Evolutionary conservation across 2,329 filamentous ascomycete genomes (phyloP).

Genomic region (Colletotrichum salicis): DNA sequence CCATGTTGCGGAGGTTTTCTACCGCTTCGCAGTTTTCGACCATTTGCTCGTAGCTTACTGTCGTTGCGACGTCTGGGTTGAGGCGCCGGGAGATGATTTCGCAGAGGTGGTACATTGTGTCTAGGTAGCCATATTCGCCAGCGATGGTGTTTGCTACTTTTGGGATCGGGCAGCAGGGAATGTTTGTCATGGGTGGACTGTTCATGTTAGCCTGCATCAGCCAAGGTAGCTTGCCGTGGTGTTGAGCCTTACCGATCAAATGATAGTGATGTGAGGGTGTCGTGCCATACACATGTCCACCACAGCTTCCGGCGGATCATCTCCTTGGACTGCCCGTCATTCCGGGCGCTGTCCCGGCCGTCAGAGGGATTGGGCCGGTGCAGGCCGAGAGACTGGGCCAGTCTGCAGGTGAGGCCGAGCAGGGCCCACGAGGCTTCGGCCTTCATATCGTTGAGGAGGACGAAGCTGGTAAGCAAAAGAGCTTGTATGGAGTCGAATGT

Average conservation of each 20-base stretch:
- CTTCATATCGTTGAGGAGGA: conserved; percentile 76
- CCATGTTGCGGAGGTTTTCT: conserved; percentile 61
- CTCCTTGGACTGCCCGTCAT: conserved; percentile 62
- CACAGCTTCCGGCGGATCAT: conserved; percentile 66
- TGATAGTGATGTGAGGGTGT: conserved; percentile 72
- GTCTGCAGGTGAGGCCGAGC: conserved; percentile 70
- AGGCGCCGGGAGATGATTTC: conserved; percentile 68
- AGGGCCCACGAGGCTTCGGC: conserved; percentile 75
- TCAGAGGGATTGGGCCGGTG: conserved; percentile 61
- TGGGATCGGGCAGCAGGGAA: conserved; percentile 66
- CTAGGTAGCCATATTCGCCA: conserved; percentile 67
- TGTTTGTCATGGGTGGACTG: conserved; percentile 72
- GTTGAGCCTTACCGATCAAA: conserved; percentile 64
- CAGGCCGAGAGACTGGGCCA: conserved; percentile 73
- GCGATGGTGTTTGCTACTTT: conserved; percentile 52
- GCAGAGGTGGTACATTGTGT: conserved; percentile 73
- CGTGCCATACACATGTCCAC: conserved; percentile 76
- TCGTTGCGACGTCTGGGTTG: conserved; percentile 63
- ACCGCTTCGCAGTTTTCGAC: conserved; percentile 66
- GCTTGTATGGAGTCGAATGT: conserved; percentile 75
- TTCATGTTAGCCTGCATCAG: neutral
- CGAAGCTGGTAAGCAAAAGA: conserved; percentile 70
- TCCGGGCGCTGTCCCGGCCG: conserved; percentile 53
- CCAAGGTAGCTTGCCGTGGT: too few relatives aligned
- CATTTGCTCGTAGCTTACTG: conserved; percentile 64